phyloP scores from a whole-genome alignment of 2,329 filamentous ascomycete species.

The Neonectria sp. region DNA sequence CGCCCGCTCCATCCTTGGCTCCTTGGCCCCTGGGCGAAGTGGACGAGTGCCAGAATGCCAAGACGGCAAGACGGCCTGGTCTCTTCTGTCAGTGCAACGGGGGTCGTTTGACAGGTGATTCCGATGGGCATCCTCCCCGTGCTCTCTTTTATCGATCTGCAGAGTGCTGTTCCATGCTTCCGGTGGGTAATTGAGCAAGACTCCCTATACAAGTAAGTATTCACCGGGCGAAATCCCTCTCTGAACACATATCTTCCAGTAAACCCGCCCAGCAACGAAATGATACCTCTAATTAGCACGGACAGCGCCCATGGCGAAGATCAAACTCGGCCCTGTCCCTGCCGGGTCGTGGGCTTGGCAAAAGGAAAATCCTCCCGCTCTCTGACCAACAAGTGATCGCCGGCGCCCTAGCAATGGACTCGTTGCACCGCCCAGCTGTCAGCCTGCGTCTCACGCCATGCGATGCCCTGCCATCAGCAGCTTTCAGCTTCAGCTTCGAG shows the following conservation, averaged over 20 bases:
- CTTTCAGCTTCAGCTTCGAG: background rate
- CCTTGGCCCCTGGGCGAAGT: constrained; percentile 8
- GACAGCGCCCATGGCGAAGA: background rate
- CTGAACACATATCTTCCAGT: background rate
- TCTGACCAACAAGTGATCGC: background rate
- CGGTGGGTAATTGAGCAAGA: background rate
- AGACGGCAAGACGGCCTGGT: constrained; percentile 29
- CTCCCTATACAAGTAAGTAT: background rate
- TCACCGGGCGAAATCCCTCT: background rate
- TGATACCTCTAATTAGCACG: background rate
- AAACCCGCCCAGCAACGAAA: background rate
- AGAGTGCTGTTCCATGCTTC: background rate
- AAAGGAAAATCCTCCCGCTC: background rate
- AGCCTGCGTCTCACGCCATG: constrained; percentile 3
- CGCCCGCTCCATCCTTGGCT: constrained; percentile 11
- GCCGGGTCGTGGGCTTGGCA: background rate
- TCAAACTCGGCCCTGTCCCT: background rate
- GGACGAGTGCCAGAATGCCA: constrained; percentile 16
- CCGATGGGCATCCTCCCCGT: background rate
- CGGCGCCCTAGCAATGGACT: background rate
- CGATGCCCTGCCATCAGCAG: background rate
- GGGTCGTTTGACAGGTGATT: background rate
- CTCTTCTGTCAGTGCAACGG: background rate
- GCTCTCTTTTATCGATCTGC: background rate
- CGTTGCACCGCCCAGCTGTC: constrained; percentile 8